Conservation (phyloP, 129 eudicot species). For the Flaveria linearis region DNA sequence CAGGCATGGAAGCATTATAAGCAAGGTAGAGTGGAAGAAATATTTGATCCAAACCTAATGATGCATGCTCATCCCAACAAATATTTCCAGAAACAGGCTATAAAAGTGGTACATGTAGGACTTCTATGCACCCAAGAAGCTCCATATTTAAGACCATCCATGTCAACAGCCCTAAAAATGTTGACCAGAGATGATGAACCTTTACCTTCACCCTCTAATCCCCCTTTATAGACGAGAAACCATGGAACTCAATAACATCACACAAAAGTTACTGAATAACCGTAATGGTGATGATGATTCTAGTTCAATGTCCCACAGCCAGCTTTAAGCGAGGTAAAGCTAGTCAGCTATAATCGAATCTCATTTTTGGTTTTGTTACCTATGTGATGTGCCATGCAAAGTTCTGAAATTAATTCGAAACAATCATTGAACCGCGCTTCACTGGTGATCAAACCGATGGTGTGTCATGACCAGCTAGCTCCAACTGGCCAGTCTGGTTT, state of each 20-base stretch:
- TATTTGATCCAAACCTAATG: conserved; percentile 4
- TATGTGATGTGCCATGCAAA: too few relatives aligned
- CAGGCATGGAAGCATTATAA: conserved; percentile 11
- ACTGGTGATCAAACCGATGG: too few relatives aligned
- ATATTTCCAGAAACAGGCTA: not conserved
- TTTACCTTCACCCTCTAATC: conserved; percentile 62
- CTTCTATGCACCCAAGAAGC: conserved; percentile 11
- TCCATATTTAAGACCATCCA: conserved; percentile 36
- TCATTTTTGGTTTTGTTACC: too few relatives aligned
- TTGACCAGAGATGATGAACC: conserved; percentile 54
- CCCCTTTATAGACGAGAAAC: conserved; percentile 73
- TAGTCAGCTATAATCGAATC: not conserved
- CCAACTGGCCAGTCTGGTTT: too few relatives aligned
- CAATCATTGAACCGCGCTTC: too few relatives aligned
- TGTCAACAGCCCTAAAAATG: conserved; percentile 63
- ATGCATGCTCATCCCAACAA: not conserved
- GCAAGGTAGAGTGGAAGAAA: not conserved
- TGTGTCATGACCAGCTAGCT: too few relatives aligned
- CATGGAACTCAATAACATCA: conserved; percentile 53
- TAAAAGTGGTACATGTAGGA: conserved; percentile 3
- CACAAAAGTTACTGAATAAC: conserved; percentile 32
- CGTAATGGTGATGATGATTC: conserved; percentile 22
- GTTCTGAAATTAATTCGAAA: too few relatives aligned
- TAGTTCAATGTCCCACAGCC: conserved; percentile 50
- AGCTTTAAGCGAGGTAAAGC: conserved; percentile 52